Evolutionary conservation across 441 rosid genomes (phyloP).

Genomic region (Populus trichocarpa): DNA sequence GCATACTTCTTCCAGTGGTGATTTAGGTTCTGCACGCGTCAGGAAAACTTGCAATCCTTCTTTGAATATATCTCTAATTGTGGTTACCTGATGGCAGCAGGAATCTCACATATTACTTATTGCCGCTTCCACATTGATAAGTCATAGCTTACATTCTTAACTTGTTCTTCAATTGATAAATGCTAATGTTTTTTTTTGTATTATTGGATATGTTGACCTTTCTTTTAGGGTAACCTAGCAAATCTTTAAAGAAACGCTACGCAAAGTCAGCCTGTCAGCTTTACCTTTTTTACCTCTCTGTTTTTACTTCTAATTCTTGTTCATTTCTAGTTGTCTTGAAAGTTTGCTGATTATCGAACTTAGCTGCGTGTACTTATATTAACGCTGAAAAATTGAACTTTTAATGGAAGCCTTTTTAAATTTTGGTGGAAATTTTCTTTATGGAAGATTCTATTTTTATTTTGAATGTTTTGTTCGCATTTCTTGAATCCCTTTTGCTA

Average conservation of each 20-base stretch:
- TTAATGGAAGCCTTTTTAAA: neutral
- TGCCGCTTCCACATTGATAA: neutral
- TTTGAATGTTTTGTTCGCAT: neutral
- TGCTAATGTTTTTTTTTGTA: conserved; percentile 11
- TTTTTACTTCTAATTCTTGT: neutral
- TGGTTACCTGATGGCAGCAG: conserved; percentile 12
- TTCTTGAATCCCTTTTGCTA: neutral
- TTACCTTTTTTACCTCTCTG: neutral
- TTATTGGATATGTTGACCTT: conserved; percentile 8
- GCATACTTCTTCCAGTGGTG: neutral
- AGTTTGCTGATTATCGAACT: neutral
- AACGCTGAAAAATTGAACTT: neutral
- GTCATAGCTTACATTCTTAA: conserved; percentile 17
- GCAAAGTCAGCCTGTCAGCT: neutral
- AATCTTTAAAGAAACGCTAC: conserved; percentile 6
- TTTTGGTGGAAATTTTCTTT: neutral
- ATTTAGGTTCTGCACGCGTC: conserved; percentile 12
- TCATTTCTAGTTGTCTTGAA: conserved; percentile 1
- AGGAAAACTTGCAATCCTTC: conserved; percentile 17
- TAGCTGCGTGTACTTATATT: neutral
- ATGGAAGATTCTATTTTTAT: neutral
- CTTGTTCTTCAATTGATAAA: conserved; percentile 22
- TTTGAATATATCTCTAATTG: conserved; percentile 5
- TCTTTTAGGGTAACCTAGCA: conserved; percentile 6
- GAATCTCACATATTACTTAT: conserved; percentile 1